These are phyloP conservation scores for Hylodesmum podocarpum DNA, from an alignment of 306 rosid species.

Conservation along the genomic window DNA sequence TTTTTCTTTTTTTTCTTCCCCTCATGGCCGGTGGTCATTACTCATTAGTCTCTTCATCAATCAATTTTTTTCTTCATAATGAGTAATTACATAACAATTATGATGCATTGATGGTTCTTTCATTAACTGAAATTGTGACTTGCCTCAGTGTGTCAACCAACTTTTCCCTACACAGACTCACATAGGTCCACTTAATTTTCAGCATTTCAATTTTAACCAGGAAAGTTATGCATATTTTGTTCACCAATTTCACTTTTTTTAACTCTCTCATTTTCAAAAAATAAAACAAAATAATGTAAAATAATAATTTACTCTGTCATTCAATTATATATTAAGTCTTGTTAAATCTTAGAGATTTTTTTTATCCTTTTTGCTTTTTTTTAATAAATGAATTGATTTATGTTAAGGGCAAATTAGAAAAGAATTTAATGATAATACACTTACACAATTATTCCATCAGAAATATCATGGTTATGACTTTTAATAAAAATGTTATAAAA, in stretches of 20 bases:
- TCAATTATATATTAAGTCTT: too few species aligned
- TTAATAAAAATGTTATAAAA: too few species aligned
- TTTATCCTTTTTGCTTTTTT: background rate
- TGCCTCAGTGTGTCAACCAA: conserved; percentile 18
- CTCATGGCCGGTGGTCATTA: background rate
- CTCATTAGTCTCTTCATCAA: conserved; percentile 29
- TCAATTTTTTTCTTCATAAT: conserved; percentile 1
- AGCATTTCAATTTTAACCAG: background rate
- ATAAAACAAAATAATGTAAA: background rate
- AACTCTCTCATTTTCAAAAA: background rate
- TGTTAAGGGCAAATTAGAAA: background rate
- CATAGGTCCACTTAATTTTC: background rate
- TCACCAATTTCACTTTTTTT: background rate
- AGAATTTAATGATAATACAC: background rate
- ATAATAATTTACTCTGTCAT: too few species aligned
- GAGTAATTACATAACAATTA: conserved; percentile 12
- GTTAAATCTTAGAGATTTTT: too few species aligned
- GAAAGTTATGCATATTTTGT: background rate
- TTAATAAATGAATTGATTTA: background rate
- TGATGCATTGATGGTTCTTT: conserved; percentile 7
- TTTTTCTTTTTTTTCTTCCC: background rate
- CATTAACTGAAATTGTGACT: background rate
- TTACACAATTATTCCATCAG: too few species aligned
- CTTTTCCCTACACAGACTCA: conserved; percentile 30
- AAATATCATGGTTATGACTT: too few species aligned